Base-by-base conservation (phyloP, 2,329 filamentous ascomycete species). In the Fragosphaeria purpurea region DNA sequence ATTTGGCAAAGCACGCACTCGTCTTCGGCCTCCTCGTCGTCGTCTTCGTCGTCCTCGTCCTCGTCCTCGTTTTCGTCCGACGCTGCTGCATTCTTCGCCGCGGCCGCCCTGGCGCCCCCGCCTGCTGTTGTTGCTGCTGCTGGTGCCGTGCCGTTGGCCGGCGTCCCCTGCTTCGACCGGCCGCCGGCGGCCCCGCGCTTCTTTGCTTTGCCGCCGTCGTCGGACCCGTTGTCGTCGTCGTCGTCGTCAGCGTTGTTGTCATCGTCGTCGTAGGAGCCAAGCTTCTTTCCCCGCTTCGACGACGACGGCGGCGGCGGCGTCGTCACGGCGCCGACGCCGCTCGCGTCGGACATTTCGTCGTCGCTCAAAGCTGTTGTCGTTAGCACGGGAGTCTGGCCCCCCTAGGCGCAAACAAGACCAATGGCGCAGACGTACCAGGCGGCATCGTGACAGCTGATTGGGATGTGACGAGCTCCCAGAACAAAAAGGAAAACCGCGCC, bases 321-420 rank as follows among this genome's bases (percentile, higher is more conserved):
- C 33, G 47, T 62, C 12, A 58, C 56, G 22, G 57, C 52, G 9
- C 57, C 53, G 38, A 62, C 60, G 50, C 57, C 62, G 30, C 51
- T 53, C 10, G 46, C 39, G 9, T 67, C 70, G 2, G 70, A 72
- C 32, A 55, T 55, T 31, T 70, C 69, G 32, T 71, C 68, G 53
- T 71, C 70, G 56, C 69, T 72, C 39, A 71, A 63, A 11, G 68
- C 70, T 69, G 37, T 48, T 22, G 22, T 22, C 22, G 22, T 22
- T 22, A 22, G 22, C 22, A 22, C 22, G 22, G 22, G 22, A 22
- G 22, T 22, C 22, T 22, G 22, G 22, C 22, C 22, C 22, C 22
- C 22, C 22, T 22, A 22, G 22, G 22, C 22, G 22, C 22, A 22
- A 22, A 22, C 22, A 22, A 22, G 22, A 22, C 22, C 22, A 22